Base-by-base conservation (phyloP, 805 yeast species). In the Candida koratica region DNA sequence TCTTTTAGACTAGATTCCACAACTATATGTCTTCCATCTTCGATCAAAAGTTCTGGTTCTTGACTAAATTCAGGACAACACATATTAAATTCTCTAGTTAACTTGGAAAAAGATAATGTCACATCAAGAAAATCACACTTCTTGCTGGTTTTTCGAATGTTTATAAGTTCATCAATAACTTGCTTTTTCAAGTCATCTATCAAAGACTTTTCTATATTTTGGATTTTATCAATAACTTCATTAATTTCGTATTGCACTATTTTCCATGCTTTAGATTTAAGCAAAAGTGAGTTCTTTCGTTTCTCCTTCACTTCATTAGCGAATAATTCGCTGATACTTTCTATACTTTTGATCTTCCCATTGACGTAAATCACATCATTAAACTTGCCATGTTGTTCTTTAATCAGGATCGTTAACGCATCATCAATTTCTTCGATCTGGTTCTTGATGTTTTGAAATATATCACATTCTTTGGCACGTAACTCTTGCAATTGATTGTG, bases 11-110 rank as follows among this genome's bases (percentile, higher is more conserved):
- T 85, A 22, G 79, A 75, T 51, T 90, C 97, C 2, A 90, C 97
- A 11, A 87, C 88, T 10, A 85, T 52, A 56, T 93, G 97, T 19
- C 96, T 66, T 0, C 97, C 97, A 1, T 67, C 73, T 1, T 51
- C 51, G 7, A 88, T 73, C 0, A 70, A 62, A 4, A 82, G 62
- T 5, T 28, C 23, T 0, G 68, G 61, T 2, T 74, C 61, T 2
- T 71, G 58, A 20, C 72, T 71, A 15, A 90, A 60, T 7, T 47
- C 61, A 0, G 98, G 98, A 36, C 85, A 61, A 0, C 73, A 77
- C 31, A 88, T 67, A 20, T 73, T 62, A 42, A 73, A 74, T 46
- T 86, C 95, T n/a, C 58, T 53, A 0, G 97, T 82, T 11, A 89
- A 58, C 0, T 61, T 56, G 0, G 95, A 81, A 58, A 93, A 84